Conservation (phyloP, 1,139 yeast genomes). For the Candida tetrigidarum region DNA sequence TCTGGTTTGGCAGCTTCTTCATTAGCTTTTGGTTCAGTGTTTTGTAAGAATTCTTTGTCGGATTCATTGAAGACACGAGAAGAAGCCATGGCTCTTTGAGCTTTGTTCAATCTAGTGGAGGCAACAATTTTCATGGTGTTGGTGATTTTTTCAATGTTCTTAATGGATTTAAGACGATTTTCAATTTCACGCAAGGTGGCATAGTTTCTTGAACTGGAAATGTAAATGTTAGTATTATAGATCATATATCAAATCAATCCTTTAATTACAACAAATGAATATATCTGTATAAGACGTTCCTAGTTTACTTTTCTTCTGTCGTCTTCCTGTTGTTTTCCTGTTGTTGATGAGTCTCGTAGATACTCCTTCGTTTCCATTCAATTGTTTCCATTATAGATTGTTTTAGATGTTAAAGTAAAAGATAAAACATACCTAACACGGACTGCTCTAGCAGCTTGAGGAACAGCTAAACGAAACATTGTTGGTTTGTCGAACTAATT, state of each 20-base stretch:
- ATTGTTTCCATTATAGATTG: too few relatives aligned
- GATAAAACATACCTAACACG: slow-evolving; percentile 54
- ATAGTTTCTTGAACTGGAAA: slow-evolving; percentile 63
- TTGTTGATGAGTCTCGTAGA: too few relatives aligned
- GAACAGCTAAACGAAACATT: slow-evolving; percentile 71
- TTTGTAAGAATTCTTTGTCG: slow-evolving; percentile 76
- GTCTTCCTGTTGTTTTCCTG: not conserved
- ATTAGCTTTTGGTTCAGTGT: slow-evolving; percentile 73
- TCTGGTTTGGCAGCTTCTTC: slow-evolving; percentile 54
- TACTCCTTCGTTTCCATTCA: too few relatives aligned
- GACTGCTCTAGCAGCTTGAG: slow-evolving; percentile 59
- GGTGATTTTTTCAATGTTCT: slow-evolving; percentile 98
- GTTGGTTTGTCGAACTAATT: slow-evolving; percentile 15
- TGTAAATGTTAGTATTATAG: not conserved
- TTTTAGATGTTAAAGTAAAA: too few relatives aligned
- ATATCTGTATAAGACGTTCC: too few relatives aligned
- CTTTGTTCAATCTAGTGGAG: slow-evolving; percentile 93
- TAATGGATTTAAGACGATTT: slow-evolving; percentile 96
- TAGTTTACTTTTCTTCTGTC: too few relatives aligned
- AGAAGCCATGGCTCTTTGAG: slow-evolving; percentile 92
- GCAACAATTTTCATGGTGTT: slow-evolving; percentile 99
- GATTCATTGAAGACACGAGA: slow-evolving; percentile 86
- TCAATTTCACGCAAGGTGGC: slow-evolving; percentile 99
- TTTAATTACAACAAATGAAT: too few relatives aligned
- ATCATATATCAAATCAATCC: too few relatives aligned